Conservation (phyloP, 768 basidiomycete genomes). For the Termitomyces sp. region DNA sequence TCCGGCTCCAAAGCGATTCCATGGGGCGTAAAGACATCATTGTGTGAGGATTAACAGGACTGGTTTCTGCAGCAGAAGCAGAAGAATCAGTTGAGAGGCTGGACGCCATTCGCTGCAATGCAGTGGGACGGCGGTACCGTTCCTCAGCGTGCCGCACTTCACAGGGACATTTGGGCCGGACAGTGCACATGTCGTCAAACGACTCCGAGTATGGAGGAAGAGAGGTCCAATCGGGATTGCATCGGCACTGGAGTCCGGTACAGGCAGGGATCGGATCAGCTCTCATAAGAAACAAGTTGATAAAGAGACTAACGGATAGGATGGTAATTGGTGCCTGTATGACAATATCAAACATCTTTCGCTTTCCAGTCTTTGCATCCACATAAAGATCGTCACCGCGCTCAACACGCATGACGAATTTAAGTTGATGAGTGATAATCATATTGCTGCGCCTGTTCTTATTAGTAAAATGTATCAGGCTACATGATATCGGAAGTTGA, state of each 20-base stretch:
- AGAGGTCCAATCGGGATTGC: conserved; percentile 72
- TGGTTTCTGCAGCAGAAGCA: conserved; percentile 30
- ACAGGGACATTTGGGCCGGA: conserved; percentile 44
- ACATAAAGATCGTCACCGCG: conserved; percentile 63
- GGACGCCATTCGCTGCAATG: conserved; percentile 26
- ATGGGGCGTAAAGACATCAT: conserved; percentile 24
- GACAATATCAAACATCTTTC: conserved; percentile 83
- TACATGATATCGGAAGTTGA: conserved; percentile 61
- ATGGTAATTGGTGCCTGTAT: conserved; percentile 84
- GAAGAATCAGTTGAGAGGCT: conserved; percentile 29
- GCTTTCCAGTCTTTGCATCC: conserved; percentile 62
- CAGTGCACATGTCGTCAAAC: conserved; percentile 28
- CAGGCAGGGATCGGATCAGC: neutral
- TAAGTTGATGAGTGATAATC: conserved; percentile 68
- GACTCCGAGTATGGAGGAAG: conserved; percentile 70
- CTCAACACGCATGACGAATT: conserved; percentile 79
- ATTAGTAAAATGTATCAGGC: conserved; percentile 68
- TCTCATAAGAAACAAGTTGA: neutral
- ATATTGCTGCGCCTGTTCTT: conserved; percentile 75
- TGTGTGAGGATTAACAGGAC: conserved; percentile 22
- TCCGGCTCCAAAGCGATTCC: conserved; percentile 36
- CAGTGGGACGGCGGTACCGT: conserved; percentile 4
- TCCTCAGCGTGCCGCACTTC: conserved; percentile 17
- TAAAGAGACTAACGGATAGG: conserved; percentile 59
- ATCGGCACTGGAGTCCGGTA: conserved; percentile 55